Evolutionary conservation across 2,329 filamentous ascomycete species (phyloP).

Genomic region (Mollisiaceae sp.): DNA sequence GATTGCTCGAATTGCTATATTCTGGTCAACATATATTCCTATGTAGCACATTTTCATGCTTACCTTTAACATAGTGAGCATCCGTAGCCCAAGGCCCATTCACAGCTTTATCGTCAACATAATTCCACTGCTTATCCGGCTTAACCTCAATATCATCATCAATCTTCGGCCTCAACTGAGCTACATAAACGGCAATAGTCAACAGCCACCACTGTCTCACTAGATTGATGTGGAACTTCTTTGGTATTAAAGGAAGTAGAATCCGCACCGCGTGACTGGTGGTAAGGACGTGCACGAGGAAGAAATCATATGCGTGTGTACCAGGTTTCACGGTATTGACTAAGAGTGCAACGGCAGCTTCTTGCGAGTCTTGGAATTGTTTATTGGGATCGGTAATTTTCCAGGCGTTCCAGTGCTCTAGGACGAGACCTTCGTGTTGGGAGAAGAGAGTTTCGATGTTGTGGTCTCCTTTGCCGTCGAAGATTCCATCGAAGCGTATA

Average conservation of each 20-base stretch:
- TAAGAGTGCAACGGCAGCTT: slow-evolving; percentile 64
- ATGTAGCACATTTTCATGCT: slow-evolving; percentile 31
- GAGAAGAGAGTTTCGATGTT: slow-evolving; percentile 73
- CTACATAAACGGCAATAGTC: slow-evolving; percentile 76
- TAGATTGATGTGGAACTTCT: slow-evolving; percentile 72
- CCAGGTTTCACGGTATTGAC: slow-evolving; percentile 63
- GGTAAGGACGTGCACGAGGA: slow-evolving; percentile 80
- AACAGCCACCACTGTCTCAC: slow-evolving; percentile 92
- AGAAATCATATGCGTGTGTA: slow-evolving; percentile 78
- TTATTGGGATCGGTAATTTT: slow-evolving; percentile 69
- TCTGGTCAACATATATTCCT: slow-evolving; percentile 9
- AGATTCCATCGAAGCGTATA: slow-evolving; percentile 69
- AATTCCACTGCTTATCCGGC: slow-evolving; percentile 71
- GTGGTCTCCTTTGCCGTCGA: slow-evolving; percentile 59
- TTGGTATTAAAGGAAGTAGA: slow-evolving; percentile 77
- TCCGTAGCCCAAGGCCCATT: slow-evolving; percentile 72
- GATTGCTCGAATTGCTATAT: slow-evolving; percentile 72
- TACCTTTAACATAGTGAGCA: slow-evolving; percentile 85
- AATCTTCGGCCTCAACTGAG: slow-evolving; percentile 74
- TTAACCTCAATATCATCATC: slow-evolving; percentile 66
- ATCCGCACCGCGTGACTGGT: slow-evolving; percentile 89
- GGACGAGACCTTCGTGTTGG: slow-evolving; percentile 69
- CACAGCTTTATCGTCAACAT: slow-evolving; percentile 74
- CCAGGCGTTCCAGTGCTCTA: slow-evolving; percentile 95
- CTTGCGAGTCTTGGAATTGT: slow-evolving; percentile 76